Evolutionary conservation across 805 yeast genomes (phyloP), one percentile per base, ranked within the genome.

Genomic region (Komagataella phaffii): DNA sequence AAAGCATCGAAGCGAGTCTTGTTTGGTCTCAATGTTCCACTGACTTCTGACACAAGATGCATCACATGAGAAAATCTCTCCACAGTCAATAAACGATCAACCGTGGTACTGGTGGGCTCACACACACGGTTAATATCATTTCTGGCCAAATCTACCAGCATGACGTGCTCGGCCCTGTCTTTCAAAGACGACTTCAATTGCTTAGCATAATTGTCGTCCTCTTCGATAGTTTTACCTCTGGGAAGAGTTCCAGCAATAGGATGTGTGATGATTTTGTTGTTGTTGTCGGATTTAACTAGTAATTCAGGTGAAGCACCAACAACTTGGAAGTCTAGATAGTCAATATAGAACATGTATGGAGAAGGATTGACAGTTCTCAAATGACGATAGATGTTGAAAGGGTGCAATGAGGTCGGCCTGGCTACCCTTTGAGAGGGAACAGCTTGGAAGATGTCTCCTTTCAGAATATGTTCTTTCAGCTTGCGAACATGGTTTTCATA

Each of bases 301-400:
- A 91, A 70, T 65, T 93, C 99, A 1, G 99, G 99, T 10, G 96
- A 88, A 0, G 99, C 99, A 49, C 99, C 99, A 52, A 93, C 91
- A 49, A 93, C 77, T 66, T 90, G 96, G 73, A 91, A 93, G 58
- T 88, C 96, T 53, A 86, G 64, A 61, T 87, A 85, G 64, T 93
- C 98, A 57, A 93, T 82, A 68, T 89, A 93, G 65, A 93, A 93
- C 75, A 93, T 76, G 66, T 93, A 93, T 24, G 99, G 99, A 2
- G 97, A 88, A 8, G 99, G 99, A 68, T 93, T 93, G 49, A 93
- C 97, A 0, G 96, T 85, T 64, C 99, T 79, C 60, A 93, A 75
- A 63, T 91, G 97, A 58, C 95, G 83, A 70, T 91, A 93, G 48
- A 93, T 85, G 69, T 93, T 93, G 76, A 93, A 93, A 1, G 99